phyloP scores from a whole-genome alignment of 2,329 filamentous ascomycete species.

The Claviceps quebecensis region DNA sequence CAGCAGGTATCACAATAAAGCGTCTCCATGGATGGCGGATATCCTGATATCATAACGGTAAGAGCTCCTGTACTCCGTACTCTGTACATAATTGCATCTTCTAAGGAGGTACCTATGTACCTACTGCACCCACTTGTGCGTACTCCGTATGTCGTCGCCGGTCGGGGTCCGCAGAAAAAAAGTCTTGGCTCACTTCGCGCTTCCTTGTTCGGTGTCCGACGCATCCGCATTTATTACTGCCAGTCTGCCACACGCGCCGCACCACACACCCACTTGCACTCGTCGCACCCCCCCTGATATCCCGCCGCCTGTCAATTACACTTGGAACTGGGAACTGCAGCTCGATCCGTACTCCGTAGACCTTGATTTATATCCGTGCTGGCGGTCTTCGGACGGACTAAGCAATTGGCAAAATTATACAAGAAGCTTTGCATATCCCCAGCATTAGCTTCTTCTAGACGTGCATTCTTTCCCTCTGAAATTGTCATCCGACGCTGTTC shows the following conservation, averaged over 20 bases:
- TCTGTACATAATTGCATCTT: not conserved
- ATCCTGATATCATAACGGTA: too few species aligned
- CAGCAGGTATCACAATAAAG: too few species aligned
- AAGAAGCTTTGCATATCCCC: constrained; percentile 4
- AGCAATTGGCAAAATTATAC: not conserved
- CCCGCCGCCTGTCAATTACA: not conserved
- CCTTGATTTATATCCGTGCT: constrained; percentile 1
- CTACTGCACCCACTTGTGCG: not conserved
- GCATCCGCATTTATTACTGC: not conserved
- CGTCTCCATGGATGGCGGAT: too few species aligned
- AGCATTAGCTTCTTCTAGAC: not conserved
- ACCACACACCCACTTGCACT: not conserved
- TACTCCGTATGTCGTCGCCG: not conserved
- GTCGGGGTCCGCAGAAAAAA: not conserved
- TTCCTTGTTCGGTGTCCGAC: constrained; percentile 4
- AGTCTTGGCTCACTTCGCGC: not conserved
- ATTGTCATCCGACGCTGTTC: not conserved
- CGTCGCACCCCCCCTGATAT: not conserved
- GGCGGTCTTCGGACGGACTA: not conserved
- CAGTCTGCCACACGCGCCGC: not conserved
- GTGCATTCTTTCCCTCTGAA: not conserved
- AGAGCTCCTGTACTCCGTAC: not conserved
- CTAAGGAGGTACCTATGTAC: too few species aligned
- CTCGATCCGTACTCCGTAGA: not conserved
- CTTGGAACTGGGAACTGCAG: not conserved